Evolutionary conservation across 1,284 basidiomycete genomes (phyloP), one percentile per base, ranked within the genome.

Genomic region (Heterobasidion parviporum): DNA sequence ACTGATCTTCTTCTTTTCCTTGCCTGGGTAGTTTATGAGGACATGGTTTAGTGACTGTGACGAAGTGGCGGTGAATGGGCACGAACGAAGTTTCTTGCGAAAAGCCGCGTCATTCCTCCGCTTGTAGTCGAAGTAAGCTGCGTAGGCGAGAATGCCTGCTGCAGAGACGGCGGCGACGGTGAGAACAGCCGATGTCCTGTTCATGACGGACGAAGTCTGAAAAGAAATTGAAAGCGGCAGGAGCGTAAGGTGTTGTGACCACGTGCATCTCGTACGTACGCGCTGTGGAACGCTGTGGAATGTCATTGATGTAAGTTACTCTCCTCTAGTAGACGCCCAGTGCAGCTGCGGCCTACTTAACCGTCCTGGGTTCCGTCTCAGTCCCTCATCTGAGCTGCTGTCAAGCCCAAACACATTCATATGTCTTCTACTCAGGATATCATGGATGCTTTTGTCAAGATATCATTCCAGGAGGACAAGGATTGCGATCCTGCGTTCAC

Each of bases 71-170:
- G 34, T 53, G 18, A 6, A 47, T 59, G 6, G 48, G 35, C 50
- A 82, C 92, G 62, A 71, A 92, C 94, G 84, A 59, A 99, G 81
- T 69, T 82, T 83, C 75, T 86, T 94, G 70, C 96, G 85, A 82
- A 99, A 99, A 12, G 80, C 77, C 44, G 80, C 72, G 68, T 98
- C 93, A 70, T 89, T 94, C 65, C 94, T 83, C 56, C 96, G 86
- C 74, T 84, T 91, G 78, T 97, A 89, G 80, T 99, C 96, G 68
- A 98, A 99, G 74, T 95, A 98, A 57, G 84, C 77, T 41, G 87
- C 90, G 70, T 96, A 97, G 16, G 84, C 89, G 53, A 89, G 71
- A 46, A 88, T 66, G 52, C 84, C 82, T 32, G 83, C 77, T 50
- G 84, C 72, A 36, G 89, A 82, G 65, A 87, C 74, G 54, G 85